Evolutionary conservation across 2,329 filamentous ascomycete species (phyloP).

Genomic region (Penicillium freii): DNA sequence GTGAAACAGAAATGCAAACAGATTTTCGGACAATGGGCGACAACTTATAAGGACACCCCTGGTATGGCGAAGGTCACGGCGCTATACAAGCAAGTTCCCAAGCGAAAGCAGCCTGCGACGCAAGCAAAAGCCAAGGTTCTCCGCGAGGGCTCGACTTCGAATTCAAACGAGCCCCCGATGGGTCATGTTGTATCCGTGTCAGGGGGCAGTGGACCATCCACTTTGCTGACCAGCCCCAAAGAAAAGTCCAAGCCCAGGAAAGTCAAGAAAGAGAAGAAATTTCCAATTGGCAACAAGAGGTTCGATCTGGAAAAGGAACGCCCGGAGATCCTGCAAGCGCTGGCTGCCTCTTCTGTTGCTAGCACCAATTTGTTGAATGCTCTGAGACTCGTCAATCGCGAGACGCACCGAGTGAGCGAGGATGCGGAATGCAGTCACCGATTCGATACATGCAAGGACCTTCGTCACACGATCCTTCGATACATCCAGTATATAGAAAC

Average conservation of each 20-base stretch:
- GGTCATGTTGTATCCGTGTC: conserved; percentile 43
- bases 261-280: conserved; percentile 58
- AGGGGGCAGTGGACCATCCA: conserved; percentile 40
- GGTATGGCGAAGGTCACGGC: conserved; percentile 77
- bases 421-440: conserved; percentile 70
- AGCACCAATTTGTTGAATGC: conserved; percentile 88
- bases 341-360: conserved; percentile 84
- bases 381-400: conserved; percentile 86
- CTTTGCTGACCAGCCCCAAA: conserved; percentile 35
- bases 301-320: conserved; percentile 89
- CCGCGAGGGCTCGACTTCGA: conserved; percentile 66
- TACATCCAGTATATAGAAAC: conserved; percentile 91
- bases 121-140: conserved; percentile 81
- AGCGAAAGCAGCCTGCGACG: conserved; percentile 67
- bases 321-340: conserved; percentile 78
- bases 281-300: conserved; percentile 46
- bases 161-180: conserved; percentile 36
- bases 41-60: conserved; percentile 73
- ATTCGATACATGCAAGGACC: conserved; percentile 82
- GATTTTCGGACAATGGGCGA: conserved; percentile 83
- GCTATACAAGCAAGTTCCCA: conserved; percentile 69
- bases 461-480: conserved; percentile 79
- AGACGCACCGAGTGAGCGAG: conserved; percentile 81
- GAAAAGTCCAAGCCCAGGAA: conserved; percentile 46
- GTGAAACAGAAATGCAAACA: conserved; percentile 87